Conservation (phyloP, 2,329 filamentous ascomycete species). For the Elsinoe australis region DNA sequence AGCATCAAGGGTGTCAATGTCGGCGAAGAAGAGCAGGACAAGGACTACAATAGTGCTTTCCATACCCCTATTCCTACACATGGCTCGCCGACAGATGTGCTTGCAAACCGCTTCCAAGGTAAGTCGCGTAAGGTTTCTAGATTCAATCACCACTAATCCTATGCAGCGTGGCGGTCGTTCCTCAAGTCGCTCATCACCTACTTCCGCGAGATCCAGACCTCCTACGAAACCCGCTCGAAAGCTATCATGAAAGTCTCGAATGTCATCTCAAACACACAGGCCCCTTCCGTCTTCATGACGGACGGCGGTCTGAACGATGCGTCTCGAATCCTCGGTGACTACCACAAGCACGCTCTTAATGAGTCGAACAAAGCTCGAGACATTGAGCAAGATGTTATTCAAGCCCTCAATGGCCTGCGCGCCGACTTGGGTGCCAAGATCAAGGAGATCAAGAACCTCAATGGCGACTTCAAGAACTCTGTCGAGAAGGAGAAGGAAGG, state of each 20-base stretch:
- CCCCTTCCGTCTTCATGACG: slow-evolving; percentile 67
- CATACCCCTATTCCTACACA: slow-evolving; percentile 81
- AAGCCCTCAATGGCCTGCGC: slow-evolving; percentile 74
- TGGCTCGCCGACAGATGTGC: slow-evolving; percentile 77
- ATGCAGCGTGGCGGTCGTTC: slow-evolving; percentile 84
- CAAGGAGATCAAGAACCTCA: slow-evolving; percentile 92
- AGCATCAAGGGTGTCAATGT: slow-evolving; percentile 75
- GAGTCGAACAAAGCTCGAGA: slow-evolving; percentile 85
- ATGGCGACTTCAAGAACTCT: slow-evolving; percentile 92
- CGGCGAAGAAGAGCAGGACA: slow-evolving; percentile 51
- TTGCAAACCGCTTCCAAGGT: slow-evolving; percentile 87
- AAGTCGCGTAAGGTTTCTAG: slow-evolving; percentile 28
- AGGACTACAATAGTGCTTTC: slow-evolving; percentile 75
- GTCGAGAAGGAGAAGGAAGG: slow-evolving; percentile 90
- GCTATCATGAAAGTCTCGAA: slow-evolving; percentile 74
- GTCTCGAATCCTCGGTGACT: slow-evolving; percentile 67
- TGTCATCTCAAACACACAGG: slow-evolving; percentile 69
- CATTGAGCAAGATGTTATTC: slow-evolving; percentile 84
- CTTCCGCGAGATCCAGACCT: slow-evolving; percentile 82
- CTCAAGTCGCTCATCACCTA: slow-evolving; percentile 91
- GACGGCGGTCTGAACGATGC: slow-evolving; percentile 85
- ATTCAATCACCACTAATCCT: not conserved
- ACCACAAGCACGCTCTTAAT: slow-evolving; percentile 69
- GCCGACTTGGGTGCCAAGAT: slow-evolving; percentile 92
- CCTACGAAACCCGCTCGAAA: slow-evolving; percentile 81